phyloP scores from a whole-genome alignment of 2,329 filamentous ascomycete genomes.

The Penicillium occitanis region DNA sequence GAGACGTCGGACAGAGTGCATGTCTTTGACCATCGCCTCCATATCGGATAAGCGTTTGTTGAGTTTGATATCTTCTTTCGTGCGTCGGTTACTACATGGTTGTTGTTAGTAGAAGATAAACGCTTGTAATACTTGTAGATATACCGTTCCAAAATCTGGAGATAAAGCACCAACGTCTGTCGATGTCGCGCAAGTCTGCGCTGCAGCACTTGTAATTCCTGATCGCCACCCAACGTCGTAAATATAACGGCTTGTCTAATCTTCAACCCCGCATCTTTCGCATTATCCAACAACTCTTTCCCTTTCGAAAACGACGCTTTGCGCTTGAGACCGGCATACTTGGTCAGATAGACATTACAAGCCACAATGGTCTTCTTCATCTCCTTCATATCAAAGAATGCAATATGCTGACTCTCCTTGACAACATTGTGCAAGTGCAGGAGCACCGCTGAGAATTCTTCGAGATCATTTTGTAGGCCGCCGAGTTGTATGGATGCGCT shows the following conservation, averaged over 20 bases:
- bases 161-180: constrained; percentile 22
- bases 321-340: constrained; percentile 17
- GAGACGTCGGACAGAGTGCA: constrained; percentile 2
- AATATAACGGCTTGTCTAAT: constrained; percentile 10
- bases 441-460: constrained; percentile 21
- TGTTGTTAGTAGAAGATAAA: not conserved
- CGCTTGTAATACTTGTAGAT: not conserved
- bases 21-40: constrained; percentile 14
- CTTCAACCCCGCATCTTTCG: constrained; percentile 5
- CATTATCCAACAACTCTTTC: constrained; percentile 13
- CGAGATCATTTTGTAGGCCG: constrained; percentile 18
- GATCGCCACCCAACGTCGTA: constrained; percentile 15
- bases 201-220: constrained; percentile 20
- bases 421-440: constrained; percentile 18
- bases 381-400: constrained; percentile 21
- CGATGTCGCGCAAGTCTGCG: constrained; percentile 22
- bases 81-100: not conserved
- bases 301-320: constrained; percentile 13
- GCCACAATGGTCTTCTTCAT: constrained; percentile 21
- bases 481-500: constrained; percentile 18
- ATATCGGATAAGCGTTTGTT: constrained; percentile 11
- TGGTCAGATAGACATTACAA: constrained; percentile 19
- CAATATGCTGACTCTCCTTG: constrained; percentile 14
- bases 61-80: constrained; percentile 7
- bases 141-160: constrained; percentile 23